Percentiles rank a stretch among this genome's conserved stretches.
These are phyloP conservation scores for Protostelium mycophagum DNA, from an alignment of 78 protist species.

Conservation along the genomic window DNA sequence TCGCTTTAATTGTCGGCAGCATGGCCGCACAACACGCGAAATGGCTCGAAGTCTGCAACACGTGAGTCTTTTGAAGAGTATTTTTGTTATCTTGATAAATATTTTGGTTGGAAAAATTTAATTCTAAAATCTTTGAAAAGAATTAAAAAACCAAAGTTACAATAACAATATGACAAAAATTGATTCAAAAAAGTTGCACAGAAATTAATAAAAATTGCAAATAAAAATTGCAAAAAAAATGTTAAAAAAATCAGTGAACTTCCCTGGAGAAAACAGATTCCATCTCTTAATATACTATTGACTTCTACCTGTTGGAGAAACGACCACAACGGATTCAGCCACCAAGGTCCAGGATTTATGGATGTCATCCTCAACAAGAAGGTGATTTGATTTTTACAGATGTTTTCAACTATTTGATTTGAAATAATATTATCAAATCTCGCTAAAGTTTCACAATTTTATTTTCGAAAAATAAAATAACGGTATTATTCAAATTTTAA, in stretches of 20 bases:
- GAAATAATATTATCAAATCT: too few relatives aligned
- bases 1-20: not conserved
- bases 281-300: conserved; percentile 10
- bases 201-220: too few relatives aligned
- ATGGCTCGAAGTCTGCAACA: conserved; percentile 18
- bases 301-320: conserved; percentile 12
- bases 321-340: conserved; percentile 32
- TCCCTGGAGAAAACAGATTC: not conserved
- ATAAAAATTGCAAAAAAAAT: not conserved
- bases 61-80: not conserved
- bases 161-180: not conserved
- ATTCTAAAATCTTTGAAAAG: too few relatives aligned
- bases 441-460: too few relatives aligned
- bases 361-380: conserved; percentile 12
- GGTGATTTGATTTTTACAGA: too few relatives aligned
- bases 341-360: conserved; percentile 16
- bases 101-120: too few relatives aligned
- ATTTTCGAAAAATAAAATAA: too few relatives aligned
- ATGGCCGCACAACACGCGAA: conserved; percentile 21
- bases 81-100: too few relatives aligned
- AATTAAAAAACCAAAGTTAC: not conserved
- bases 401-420: too few relatives aligned
- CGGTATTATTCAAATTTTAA: too few relatives aligned
- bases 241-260: not conserved
- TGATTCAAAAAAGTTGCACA: too few relatives aligned